Conservation (phyloP, 495 filamentous ascomycete species). For the Neurospora sp. region DNA sequence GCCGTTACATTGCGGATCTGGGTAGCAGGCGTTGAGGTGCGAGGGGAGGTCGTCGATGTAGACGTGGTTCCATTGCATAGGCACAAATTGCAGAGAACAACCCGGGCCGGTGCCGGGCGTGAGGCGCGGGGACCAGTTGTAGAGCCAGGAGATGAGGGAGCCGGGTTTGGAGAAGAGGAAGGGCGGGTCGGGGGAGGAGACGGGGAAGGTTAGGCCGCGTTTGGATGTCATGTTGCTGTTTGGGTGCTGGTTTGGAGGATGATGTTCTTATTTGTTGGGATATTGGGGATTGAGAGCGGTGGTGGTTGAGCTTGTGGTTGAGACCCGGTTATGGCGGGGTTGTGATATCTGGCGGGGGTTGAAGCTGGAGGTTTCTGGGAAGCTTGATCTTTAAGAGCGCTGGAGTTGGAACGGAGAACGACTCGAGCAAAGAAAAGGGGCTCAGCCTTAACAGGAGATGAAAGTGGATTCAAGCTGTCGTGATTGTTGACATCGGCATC, state of each 20-base stretch:
- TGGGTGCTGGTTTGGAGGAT: background rate
- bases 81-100: conserved; percentile 10
- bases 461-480: background rate
- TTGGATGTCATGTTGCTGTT: conserved; percentile 4
- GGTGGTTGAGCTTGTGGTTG: background rate
- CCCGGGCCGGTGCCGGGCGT: conserved; percentile 3
- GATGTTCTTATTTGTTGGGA: background rate
- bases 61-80: conserved; percentile 22
- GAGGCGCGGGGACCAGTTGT: conserved; percentile 18
- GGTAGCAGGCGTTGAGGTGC: background rate
- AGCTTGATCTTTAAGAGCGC: too few relatives aligned
- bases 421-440: background rate
- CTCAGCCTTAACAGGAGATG: background rate
- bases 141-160: conserved; percentile 13
- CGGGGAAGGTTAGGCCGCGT: conserved; percentile 15
- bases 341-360: background rate
- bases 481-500: background rate
- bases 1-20: background rate
- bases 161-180: conserved; percentile 15
- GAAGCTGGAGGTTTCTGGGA: background rate
- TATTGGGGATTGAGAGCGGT: background rate
- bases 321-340: background rate
- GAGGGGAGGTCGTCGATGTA: conserved; percentile 8
- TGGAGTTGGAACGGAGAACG: too few relatives aligned
- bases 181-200: conserved; percentile 5